Conservation (phyloP, 2,329 filamentous ascomycete genomes). For the Cladosporium sp. region DNA sequence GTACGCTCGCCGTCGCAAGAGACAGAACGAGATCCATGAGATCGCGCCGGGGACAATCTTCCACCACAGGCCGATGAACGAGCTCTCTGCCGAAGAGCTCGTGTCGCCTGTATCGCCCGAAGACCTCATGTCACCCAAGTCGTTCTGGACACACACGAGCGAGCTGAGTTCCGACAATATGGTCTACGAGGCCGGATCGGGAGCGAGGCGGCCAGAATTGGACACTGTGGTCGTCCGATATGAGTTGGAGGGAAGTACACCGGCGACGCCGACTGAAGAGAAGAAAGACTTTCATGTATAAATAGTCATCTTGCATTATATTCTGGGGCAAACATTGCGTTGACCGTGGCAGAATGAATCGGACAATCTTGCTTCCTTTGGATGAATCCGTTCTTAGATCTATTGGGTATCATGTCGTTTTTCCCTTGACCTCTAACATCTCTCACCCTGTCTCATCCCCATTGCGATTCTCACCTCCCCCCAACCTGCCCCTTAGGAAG, state of each 20-base stretch:
- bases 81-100: conserved; percentile 3
- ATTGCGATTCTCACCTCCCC: conserved; percentile 31
- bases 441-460: background rate
- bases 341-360: background rate
- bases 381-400: background rate
- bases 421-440: background rate
- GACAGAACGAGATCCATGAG: conserved; percentile 5
- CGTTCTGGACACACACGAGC: background rate
- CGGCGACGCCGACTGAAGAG: background rate
- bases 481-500: conserved; percentile 54
- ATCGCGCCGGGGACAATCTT: background rate
- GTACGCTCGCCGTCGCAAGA: background rate
- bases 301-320: background rate
- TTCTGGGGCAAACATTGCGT: background rate
- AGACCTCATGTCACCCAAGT: background rate
- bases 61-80: background rate
- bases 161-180: conserved; percentile 11
- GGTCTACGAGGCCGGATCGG: conserved; percentile 10
- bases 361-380: background rate
- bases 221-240: background rate
- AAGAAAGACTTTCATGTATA: background rate
- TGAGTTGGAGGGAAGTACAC: conserved; percentile 7
- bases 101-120: background rate
- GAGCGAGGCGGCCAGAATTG: conserved; percentile 10
- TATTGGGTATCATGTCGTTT: background rate